Conservation (phyloP, 805 yeast genomes). For the Sugiyamaella chiloensis region DNA sequence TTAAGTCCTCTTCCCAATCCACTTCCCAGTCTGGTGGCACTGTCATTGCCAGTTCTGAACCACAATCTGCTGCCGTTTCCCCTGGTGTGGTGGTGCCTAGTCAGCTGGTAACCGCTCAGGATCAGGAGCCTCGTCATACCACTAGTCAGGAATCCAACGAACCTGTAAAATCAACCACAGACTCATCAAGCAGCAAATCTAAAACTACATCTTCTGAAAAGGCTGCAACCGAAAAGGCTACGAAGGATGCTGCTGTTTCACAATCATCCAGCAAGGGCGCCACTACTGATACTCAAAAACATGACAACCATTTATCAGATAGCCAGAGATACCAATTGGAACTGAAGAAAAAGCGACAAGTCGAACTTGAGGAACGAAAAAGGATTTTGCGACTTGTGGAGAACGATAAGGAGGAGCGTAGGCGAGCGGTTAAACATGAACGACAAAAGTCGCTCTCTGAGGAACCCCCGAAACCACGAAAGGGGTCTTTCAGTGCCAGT, state of each 20-base stretch:
- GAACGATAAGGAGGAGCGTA: conserved; percentile 52
- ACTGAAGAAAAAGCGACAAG: conserved; percentile 11
- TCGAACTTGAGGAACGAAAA: conserved; percentile 47
- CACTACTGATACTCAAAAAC: not conserved
- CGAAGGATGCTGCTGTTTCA: not conserved
- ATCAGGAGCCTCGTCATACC: not conserved
- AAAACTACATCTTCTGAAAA: not conserved
- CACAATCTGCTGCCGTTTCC: conserved; percentile 7
- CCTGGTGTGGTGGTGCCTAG: not conserved
- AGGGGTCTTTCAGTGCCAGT: not conserved
- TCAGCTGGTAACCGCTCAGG: not conserved
- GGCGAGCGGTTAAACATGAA: conserved; percentile 24
- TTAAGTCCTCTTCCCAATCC: not conserved
- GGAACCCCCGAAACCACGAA: not conserved
- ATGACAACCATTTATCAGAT: not conserved
- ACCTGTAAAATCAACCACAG: not conserved
- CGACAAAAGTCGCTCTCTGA: not conserved
- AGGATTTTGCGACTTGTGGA: conserved; percentile 52
- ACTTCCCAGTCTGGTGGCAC: not conserved
- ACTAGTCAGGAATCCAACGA: not conserved
- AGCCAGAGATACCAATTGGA: conserved; percentile 14
- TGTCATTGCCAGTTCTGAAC: not conserved
- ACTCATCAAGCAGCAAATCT: not conserved
- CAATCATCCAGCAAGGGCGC: not conserved
- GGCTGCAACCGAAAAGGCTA: not conserved